Evolutionary conservation across 225 moss, liverwort and hornwort genomes (phyloP), one percentile per base, ranked within the genome.

Genomic region (Bryum argenteum): DNA sequence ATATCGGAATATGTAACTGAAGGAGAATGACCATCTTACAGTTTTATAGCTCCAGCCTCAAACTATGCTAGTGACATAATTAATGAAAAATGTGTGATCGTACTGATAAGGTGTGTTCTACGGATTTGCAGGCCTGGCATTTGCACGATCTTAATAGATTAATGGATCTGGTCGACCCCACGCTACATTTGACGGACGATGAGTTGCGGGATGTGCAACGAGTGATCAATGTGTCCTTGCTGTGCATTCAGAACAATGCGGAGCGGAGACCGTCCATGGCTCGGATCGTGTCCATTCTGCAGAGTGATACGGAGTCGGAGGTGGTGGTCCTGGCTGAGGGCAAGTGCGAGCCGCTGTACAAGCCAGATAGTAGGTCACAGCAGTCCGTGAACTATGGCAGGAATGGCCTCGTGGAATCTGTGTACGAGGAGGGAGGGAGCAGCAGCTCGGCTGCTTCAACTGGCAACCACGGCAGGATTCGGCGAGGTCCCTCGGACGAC

Each of bases 211-310:
- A 73, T 1, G 45, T 73, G 39, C 68, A 8, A 1, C 74, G 69
- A 10, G 79, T 74, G 28, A 74, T 79, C 52, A 69, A 28, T 21
- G 9, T 79, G 20, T 69, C 69, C 24, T 69, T 79, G 3, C 37
- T 74, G 33, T 79, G 79, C 79, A 69, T 74, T 2, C 74, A 70
- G 22, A 74, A 75, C 54, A 5, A 21, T 6, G 0, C 65, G 0
- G 70, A 74, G 43, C 28, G 20, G 43, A 28, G 79, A 2, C 70
- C 79, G n/a, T 8, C 65, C 43, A 79, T 79, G 75, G 79, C 75
- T 9, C 64, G 69, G 17, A 10, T 70, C 0, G 79, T 75, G 10
- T 79, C 79, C 10, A 75, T 79, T 6, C n/a, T 79, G 58, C 79
- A 79, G 65, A 58, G 79, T 8, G 74, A 79, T 11, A 75, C 65